Evolutionary conservation across 164 flowering plant species (phyloP).

Genomic region (Chimonanthus salicifolius): DNA sequence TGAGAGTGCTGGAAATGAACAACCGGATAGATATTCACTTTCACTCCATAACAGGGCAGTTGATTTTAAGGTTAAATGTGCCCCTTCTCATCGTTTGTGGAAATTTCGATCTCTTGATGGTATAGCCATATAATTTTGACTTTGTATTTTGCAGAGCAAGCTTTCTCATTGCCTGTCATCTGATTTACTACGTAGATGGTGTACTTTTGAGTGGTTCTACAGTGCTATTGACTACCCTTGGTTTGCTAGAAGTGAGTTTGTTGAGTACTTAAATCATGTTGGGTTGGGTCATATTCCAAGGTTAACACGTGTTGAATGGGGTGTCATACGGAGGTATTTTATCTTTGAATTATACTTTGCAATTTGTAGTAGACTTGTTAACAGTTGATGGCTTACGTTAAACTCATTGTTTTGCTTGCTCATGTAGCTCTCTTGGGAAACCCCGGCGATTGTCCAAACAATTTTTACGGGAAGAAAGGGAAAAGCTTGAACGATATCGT

Average conservation of each 20-base stretch:
- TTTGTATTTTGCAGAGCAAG: constrained; percentile 45
- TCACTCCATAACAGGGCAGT: constrained; percentile 29
- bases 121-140: background rate
- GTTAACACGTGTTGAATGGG: constrained; percentile 95
- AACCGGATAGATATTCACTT: constrained; percentile 17
- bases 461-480: constrained; percentile 76
- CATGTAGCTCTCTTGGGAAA: constrained; percentile 88
- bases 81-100: background rate
- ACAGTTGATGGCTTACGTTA: background rate
- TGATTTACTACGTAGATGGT: constrained; percentile 63
- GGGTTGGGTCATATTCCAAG: constrained; percentile 89
- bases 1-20: constrained; percentile 27
- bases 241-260: constrained; percentile 94
- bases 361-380: background rate
- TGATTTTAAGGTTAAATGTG: constrained; percentile 38
- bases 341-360: background rate
- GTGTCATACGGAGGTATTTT: constrained; percentile 84
- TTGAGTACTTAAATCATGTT: constrained; percentile 87
- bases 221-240: constrained; percentile 96
- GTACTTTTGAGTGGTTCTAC: constrained; percentile 90
- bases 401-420: constrained; percentile 7
- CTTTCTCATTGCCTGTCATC: constrained; percentile 63
- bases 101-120: background rate
- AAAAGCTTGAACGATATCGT: constrained; percentile 77
- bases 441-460: constrained; percentile 84